phyloP scores from a whole-genome alignment of 768 basidiomycete genomes.

The Amanita brunnescens region DNA sequence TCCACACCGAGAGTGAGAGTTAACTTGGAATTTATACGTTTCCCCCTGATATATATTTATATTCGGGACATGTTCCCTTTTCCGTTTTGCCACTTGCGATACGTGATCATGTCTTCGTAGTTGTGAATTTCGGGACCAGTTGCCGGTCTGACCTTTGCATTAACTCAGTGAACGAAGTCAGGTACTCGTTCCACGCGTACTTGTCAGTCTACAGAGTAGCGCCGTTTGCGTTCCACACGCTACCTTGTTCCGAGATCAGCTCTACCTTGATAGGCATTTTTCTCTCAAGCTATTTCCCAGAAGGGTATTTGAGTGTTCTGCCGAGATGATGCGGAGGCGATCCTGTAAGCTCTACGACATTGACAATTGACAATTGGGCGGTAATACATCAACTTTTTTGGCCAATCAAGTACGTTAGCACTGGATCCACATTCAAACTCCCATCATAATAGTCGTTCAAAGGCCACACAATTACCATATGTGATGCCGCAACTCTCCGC shows the following conservation, averaged over 20 bases:
- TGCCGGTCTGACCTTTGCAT: not conserved
- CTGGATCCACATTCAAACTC: not conserved
- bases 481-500: constrained; percentile 1
- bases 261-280: not conserved
- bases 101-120: constrained; percentile 5
- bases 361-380: no score
- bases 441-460: not conserved
- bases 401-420: not conserved
- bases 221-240: not conserved
- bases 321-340: not conserved
- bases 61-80: not conserved
- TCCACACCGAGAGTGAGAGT: constrained; percentile 50
- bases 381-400: not conserved
- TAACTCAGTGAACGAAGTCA: not conserved
- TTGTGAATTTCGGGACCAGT: not conserved
- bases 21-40: constrained; percentile 2
- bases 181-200: not conserved
- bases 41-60: constrained; percentile 8
- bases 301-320: not conserved
- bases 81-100: not conserved
- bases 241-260: not conserved
- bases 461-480: not conserved
- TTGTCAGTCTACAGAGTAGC: not conserved
- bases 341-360: no score
- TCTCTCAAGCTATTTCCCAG: not conserved